phyloP scores from a whole-genome alignment of 495 filamentous ascomycete species.

The Apiosordaria backusii region DNA sequence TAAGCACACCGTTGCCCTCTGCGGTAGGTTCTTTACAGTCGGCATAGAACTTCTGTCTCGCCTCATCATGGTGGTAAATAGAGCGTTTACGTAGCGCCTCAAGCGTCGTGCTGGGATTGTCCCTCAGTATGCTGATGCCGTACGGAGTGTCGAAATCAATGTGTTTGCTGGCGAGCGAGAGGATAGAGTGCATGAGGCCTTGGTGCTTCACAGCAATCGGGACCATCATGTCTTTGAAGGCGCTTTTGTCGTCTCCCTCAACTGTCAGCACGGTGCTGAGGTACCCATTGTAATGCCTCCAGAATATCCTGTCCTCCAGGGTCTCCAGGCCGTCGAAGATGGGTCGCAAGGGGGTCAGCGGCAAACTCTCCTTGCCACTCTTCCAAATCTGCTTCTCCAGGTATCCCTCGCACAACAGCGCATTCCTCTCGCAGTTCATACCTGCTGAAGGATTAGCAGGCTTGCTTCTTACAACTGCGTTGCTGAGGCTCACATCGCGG shows the following conservation, averaged over 20 bases:
- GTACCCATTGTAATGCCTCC: slow-evolving; percentile 80
- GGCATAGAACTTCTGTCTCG: slow-evolving; percentile 54
- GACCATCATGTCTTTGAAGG: slow-evolving; percentile 83
- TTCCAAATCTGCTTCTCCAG: slow-evolving; percentile 85
- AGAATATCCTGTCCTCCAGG: slow-evolving; percentile 74
- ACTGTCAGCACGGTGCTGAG: slow-evolving; percentile 78
- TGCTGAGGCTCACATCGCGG: slow-evolving; percentile 62
- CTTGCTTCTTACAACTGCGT: not conserved
- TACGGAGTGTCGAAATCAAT: slow-evolving; percentile 56
- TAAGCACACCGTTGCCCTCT: slow-evolving; percentile 43
- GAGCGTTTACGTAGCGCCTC: slow-evolving; percentile 45
- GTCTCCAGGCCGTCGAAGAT: slow-evolving; percentile 86
- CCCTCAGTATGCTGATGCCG: slow-evolving; percentile 43
- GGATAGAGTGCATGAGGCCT: slow-evolving; percentile 88
- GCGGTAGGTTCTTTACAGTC: slow-evolving; percentile 38
- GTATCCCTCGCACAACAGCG: slow-evolving; percentile 88
- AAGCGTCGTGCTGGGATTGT: slow-evolving; percentile 41
- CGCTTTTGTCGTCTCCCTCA: slow-evolving; percentile 79
- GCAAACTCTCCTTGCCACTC: slow-evolving; percentile 65
- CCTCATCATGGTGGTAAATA: slow-evolving; percentile 58
- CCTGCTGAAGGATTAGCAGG: slow-evolving; percentile 44
- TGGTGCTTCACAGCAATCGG: slow-evolving; percentile 80
- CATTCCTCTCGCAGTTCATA: slow-evolving; percentile 90
- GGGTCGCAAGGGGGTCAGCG: slow-evolving; percentile 64
- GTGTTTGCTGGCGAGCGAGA: slow-evolving; percentile 82